These are phyloP conservation scores for Fusarium sp. DNA, from an alignment of 2,329 filamentous ascomycete species.

Conservation along the genomic window DNA sequence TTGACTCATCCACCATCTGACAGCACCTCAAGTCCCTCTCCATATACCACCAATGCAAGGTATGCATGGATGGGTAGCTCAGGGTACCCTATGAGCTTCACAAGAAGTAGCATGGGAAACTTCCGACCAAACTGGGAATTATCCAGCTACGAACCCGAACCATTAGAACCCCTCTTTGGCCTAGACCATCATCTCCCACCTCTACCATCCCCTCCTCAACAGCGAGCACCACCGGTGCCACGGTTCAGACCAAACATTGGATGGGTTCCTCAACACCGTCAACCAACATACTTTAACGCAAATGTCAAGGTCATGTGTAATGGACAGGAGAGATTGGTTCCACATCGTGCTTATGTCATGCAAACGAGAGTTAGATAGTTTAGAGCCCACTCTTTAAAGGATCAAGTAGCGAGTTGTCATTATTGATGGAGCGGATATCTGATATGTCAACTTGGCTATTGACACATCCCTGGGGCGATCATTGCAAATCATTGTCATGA, in stretches of 20 bases:
- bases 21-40: background rate
- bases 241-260: background rate
- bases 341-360: conserved; percentile 2
- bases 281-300: background rate
- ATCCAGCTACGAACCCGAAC: conserved; percentile 15
- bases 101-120: conserved; percentile 19
- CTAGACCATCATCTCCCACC: background rate
- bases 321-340: conserved; percentile 10
- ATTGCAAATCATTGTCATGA: background rate
- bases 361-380: background rate
- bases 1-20: background rate
- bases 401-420: background rate
- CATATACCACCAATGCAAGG: background rate
- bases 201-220: background rate
- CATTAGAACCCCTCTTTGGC: conserved; percentile 35
- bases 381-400: background rate
- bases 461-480: background rate
- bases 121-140: background rate
- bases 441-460: background rate
- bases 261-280: background rate
- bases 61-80: conserved; percentile 36
- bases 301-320: background rate
- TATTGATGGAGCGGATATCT: background rate
- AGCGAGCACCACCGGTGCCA: background rate
- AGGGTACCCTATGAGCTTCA: conserved; percentile 31